A percentile compares a stretch with the other conserved stretches of the same genome.
Evolutionary conservation across 1,139 yeast genomes (phyloP).

Genomic region (Pichia sp.): DNA sequence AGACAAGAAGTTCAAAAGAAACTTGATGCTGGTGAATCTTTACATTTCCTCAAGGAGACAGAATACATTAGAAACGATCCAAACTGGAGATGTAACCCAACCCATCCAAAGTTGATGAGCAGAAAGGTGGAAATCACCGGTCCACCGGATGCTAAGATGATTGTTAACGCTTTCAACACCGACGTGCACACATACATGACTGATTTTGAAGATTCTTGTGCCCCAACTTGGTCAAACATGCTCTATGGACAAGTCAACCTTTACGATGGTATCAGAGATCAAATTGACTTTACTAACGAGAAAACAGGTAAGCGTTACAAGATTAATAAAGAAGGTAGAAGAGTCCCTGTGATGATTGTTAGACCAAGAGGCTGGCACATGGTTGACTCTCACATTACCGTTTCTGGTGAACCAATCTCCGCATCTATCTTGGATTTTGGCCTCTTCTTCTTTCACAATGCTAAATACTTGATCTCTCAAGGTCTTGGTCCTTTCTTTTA

Average conservation of each 20-base stretch:
- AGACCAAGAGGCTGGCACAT: slow-evolving; percentile 89
- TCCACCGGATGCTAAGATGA: slow-evolving; percentile 90
- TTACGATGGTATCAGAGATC: slow-evolving; percentile 76
- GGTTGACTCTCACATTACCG: slow-evolving; percentile 61
- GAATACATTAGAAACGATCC: slow-evolving; percentile 59
- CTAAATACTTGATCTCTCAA: slow-evolving; percentile 45
- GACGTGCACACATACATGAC: slow-evolving; percentile 91
- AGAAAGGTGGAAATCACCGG: slow-evolving; percentile 68
- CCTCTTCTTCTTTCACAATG: slow-evolving; percentile 65
- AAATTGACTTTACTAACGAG: slow-evolving; percentile 42
- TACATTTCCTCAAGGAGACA: slow-evolving; percentile 63
- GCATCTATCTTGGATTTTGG: slow-evolving; percentile 79
- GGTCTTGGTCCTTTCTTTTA: slow-evolving; percentile 74
- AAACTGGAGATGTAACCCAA: slow-evolving; percentile 68
- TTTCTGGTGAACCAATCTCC: slow-evolving; percentile 70
- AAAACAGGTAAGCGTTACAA: slow-evolving; percentile 39
- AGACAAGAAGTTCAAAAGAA: slow-evolving; percentile 53
- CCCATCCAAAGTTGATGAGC: slow-evolving; percentile 40
- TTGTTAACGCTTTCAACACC: slow-evolving; percentile 86
- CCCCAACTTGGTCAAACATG: slow-evolving; percentile 93
- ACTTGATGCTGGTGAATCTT: slow-evolving; percentile 53
- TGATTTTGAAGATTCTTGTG: slow-evolving; percentile 89
- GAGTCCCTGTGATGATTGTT: slow-evolving; percentile 65
- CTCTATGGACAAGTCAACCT: slow-evolving; percentile 87
- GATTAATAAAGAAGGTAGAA: slow-evolving; percentile 43